Evolutionary conservation across 148 eudicot species (phyloP).

Genomic region (Vaccinium corymbosum): DNA sequence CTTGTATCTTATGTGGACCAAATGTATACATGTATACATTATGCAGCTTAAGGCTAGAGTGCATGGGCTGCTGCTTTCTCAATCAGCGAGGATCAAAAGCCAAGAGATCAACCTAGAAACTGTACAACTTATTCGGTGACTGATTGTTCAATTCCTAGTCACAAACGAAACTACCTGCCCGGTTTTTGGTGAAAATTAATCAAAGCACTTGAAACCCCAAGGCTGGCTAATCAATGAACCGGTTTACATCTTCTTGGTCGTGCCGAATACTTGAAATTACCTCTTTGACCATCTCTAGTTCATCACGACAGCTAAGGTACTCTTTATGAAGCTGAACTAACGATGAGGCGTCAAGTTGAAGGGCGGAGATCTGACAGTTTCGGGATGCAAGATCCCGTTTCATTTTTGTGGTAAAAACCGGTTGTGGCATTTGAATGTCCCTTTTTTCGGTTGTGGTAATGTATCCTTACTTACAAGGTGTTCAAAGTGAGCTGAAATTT

Average conservation of each 20-base stretch:
- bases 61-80: slow-evolving; percentile 57
- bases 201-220: background rate
- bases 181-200: background rate
- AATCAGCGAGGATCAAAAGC: slow-evolving; percentile 49
- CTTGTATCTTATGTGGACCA: slow-evolving; percentile 1
- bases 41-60: slow-evolving; percentile 74
- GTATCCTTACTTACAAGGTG: background rate
- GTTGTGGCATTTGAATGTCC: background rate
- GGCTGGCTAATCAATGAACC: background rate
- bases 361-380: background rate
- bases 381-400: background rate
- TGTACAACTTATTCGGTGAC: background rate
- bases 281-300: slow-evolving; percentile 14
- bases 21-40: background rate
- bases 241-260: background rate
- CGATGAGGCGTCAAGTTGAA: background rate
- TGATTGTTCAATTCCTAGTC: background rate
- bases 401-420: background rate
- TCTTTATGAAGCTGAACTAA: background rate
- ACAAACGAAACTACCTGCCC: background rate
- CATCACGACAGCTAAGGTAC: slow-evolving; percentile 17
- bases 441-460: background rate
- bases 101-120: slow-evolving; percentile 28
- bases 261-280: background rate
- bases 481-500: background rate